phyloP scores from a whole-genome alignment of 352 stramenopile species.

The Globisporangium cylindrosporum region DNA sequence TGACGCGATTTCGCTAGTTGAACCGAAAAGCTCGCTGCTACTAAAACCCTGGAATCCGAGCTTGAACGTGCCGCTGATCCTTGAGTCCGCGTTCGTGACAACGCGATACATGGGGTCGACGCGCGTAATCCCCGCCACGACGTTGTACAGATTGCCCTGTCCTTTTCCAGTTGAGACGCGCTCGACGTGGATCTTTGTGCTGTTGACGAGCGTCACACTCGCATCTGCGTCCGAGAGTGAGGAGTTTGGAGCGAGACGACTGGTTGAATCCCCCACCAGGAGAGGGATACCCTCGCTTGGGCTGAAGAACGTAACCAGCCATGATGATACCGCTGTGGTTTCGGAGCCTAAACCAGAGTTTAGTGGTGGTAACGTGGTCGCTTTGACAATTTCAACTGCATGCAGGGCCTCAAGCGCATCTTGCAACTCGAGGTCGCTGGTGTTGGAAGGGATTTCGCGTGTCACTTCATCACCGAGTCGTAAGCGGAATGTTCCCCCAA shows the following conservation, averaged over 20 bases:
- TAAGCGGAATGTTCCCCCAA: constrained; percentile 31
- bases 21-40: constrained; percentile 11
- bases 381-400: constrained; percentile 23
- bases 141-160: constrained; percentile 22
- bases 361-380: not conserved
- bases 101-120: constrained; percentile 30
- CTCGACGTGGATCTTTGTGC: constrained; percentile 15
- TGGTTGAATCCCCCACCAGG: constrained; percentile 12
- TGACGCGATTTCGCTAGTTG: constrained; percentile 23
- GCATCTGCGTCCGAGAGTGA: constrained; percentile 17
- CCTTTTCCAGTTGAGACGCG: constrained; percentile 26
- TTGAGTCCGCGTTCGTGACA: constrained; percentile 1
- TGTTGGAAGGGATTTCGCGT: not conserved
- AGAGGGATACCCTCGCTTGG: constrained; percentile 26
- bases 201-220: not conserved
- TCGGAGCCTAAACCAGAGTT: not conserved
- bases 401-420: constrained; percentile 31
- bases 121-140: constrained; percentile 23
- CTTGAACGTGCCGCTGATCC: constrained; percentile 21
- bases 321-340: constrained; percentile 10
- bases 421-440: constrained; percentile 24
- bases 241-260: constrained; percentile 11
- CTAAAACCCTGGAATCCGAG: constrained; percentile 23
- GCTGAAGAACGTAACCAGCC: constrained; percentile 45
- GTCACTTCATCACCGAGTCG: constrained; percentile 23